A percentile compares a stretch with the other conserved stretches of the same genome.
These are phyloP conservation scores for Chaetomium sp. DNA, from an alignment of 2,329 filamentous ascomycete species.

Conservation along the genomic window DNA sequence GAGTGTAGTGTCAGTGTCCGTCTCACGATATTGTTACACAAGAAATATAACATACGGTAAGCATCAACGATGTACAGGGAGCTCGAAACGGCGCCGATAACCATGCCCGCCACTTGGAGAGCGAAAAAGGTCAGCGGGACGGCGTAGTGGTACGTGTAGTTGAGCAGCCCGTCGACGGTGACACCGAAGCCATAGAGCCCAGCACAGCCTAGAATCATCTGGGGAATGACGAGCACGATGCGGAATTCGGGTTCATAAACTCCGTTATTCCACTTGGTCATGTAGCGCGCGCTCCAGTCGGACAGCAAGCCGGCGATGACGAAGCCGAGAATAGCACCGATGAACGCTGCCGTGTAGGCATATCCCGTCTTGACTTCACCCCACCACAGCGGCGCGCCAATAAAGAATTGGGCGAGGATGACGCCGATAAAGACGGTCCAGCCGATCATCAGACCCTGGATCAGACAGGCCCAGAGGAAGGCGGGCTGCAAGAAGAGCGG, in stretches of 20 bases:
- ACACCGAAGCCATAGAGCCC: slow-evolving; percentile 85
- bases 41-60: slow-evolving; percentile 64
- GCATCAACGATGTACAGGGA: slow-evolving; percentile 91
- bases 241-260: slow-evolving; percentile 92
- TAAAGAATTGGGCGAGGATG: slow-evolving; percentile 78
- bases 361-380: slow-evolving; percentile 80
- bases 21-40: not conserved
- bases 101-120: slow-evolving; percentile 85
- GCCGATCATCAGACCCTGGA: slow-evolving; percentile 87
- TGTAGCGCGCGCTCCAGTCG: slow-evolving; percentile 68
- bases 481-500: slow-evolving; percentile 82
- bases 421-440: slow-evolving; percentile 95
- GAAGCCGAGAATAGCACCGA: slow-evolving; percentile 81
- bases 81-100: slow-evolving; percentile 82
- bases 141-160: slow-evolving; percentile 65
- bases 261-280: slow-evolving; percentile 76
- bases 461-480: slow-evolving; percentile 76
- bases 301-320: slow-evolving; percentile 71
- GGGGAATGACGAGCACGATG: slow-evolving; percentile 78
- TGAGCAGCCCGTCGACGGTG: slow-evolving; percentile 62
- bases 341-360: slow-evolving; percentile 80
- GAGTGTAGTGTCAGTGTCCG: slow-evolving; percentile 26
- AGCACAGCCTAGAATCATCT: slow-evolving; percentile 73
- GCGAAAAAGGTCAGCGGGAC: slow-evolving; percentile 81
- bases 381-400: slow-evolving; percentile 81